Percentiles rank a stretch among this genome's conserved stretches.
These are phyloP conservation scores for Termitomyces sp. DNA, from an alignment of 768 basidiomycete species.

Conservation along the genomic window DNA sequence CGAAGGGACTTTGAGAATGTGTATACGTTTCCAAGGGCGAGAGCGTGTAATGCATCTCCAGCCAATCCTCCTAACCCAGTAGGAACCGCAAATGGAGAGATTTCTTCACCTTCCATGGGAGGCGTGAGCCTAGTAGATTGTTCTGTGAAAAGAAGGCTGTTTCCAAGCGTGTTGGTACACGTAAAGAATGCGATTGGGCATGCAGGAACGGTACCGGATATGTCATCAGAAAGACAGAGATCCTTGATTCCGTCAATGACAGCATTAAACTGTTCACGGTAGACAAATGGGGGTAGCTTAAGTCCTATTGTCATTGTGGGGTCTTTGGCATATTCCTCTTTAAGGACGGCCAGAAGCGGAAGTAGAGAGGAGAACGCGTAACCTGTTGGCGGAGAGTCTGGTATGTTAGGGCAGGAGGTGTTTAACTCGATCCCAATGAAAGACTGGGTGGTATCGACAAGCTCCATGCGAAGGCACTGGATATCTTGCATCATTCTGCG, in stretches of 20 bases:
- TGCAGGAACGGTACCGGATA: slow-evolving; percentile 1
- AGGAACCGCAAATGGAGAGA: slow-evolving; percentile 50
- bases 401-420: slow-evolving; percentile 81
- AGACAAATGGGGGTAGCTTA: slow-evolving; percentile 75
- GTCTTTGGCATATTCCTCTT: slow-evolving; percentile 42
- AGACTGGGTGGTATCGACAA: slow-evolving; percentile 22
- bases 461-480: slow-evolving; percentile 46
- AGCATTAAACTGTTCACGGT: slow-evolving; percentile 52
- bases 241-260: slow-evolving; percentile 40
- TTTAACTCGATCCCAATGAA: slow-evolving; percentile 75
- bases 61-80: slow-evolving; percentile 66
- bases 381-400: slow-evolving; percentile 53
- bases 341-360: slow-evolving; percentile 51
- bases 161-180: slow-evolving; percentile 78
- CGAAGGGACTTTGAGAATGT: slow-evolving; percentile 51
- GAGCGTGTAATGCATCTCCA: slow-evolving; percentile 68
- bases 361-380: slow-evolving; percentile 51
- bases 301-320: slow-evolving; percentile 60
- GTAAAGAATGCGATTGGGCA: slow-evolving; percentile 67
- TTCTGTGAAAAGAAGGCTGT: slow-evolving; percentile 55
- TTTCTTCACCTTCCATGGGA: slow-evolving; percentile 1
- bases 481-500: slow-evolving; percentile 51
- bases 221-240: slow-evolving; percentile 23
- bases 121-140: slow-evolving; percentile 25
- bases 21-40: slow-evolving; percentile 75